Conservation (phyloP, 768 basidiomycete species). For the Stropharia rugosoannulata region DNA sequence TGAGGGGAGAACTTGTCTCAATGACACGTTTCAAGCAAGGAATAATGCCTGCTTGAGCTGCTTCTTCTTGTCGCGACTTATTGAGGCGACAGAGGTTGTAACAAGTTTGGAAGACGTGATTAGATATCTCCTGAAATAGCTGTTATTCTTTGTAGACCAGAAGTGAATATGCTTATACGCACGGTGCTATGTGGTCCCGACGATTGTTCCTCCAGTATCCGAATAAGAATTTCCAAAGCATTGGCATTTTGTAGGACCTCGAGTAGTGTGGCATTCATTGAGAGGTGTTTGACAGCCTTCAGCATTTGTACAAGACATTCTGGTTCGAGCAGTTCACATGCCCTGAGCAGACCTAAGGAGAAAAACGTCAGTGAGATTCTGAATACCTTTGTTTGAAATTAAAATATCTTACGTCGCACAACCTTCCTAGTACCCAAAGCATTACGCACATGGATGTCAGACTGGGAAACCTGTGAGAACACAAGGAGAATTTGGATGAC, state of each 20-base stretch:
- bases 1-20: conserved; percentile 85
- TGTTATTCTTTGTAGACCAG: background rate
- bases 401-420: conserved; percentile 68
- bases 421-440: conserved; percentile 90
- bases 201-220: conserved; percentile 78
- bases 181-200: conserved; percentile 81
- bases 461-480: conserved; percentile 96
- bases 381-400: background rate
- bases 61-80: conserved; percentile 94
- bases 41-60: conserved; percentile 93
- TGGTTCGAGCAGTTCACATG: conserved; percentile 85
- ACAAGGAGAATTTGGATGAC: conserved; percentile 87
- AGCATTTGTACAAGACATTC: conserved; percentile 86
- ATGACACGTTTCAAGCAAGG: conserved; percentile 90
- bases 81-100: conserved; percentile 95
- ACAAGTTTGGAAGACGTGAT: conserved; percentile 96
- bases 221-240: conserved; percentile 87
- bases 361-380: background rate
- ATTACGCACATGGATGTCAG: conserved; percentile 89
- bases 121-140: conserved; percentile 83
- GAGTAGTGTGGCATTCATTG: conserved; percentile 87
- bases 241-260: conserved; percentile 97
- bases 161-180: conserved; percentile 21
- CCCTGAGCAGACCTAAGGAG: conserved; percentile 75
- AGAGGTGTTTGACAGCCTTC: conserved; percentile 94